phyloP scores from a whole-genome alignment of 2,329 filamentous ascomycete species.

The Pezicula carpinea region DNA sequence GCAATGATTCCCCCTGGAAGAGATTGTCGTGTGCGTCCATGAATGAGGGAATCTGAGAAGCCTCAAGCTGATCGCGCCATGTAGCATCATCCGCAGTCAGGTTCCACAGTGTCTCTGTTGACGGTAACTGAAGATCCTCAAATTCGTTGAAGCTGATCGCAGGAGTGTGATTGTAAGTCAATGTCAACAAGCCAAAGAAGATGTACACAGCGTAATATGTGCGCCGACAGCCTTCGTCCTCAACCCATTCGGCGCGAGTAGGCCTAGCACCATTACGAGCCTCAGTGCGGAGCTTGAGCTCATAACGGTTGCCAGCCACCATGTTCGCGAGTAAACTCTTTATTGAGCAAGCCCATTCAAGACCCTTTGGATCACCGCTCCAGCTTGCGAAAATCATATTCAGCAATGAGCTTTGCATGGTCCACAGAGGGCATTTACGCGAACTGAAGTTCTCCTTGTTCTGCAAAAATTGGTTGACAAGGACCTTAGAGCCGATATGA shows the following conservation, averaged over 20 bases:
- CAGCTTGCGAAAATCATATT: constrained; percentile 99
- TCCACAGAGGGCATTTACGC: constrained; percentile 94
- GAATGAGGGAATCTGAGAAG: constrained; percentile 75
- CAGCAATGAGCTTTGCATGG: constrained; percentile 92
- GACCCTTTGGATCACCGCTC: constrained; percentile 95
- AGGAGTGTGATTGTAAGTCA: constrained; percentile 97
- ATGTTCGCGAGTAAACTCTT: constrained; percentile 98
- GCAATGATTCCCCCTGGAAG: constrained; percentile 85
- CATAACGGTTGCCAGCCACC: constrained; percentile 95
- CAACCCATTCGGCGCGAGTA: constrained; percentile 86
- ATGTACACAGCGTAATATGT: constrained; percentile 99
- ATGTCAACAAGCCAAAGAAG: constrained; percentile 90
- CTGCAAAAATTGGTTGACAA: constrained; percentile 94
- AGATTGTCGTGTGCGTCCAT: constrained; percentile 92
- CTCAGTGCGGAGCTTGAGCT: constrained; percentile 88
- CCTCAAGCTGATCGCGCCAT: constrained; percentile 77
- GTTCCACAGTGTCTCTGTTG: constrained; percentile 93
- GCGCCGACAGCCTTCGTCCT: constrained; percentile 91
- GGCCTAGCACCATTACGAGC: constrained; percentile 73
- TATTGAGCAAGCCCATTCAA: constrained; percentile 98
- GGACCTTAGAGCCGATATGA: constrained; percentile 94
- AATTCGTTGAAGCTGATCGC: constrained; percentile 99
- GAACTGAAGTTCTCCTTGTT: constrained; percentile 99
- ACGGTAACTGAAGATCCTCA: constrained; percentile 85
- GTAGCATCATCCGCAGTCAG: constrained; percentile 71